Evolutionary conservation across 164 flowering plant species (phyloP).

Genomic region (Santalum album): DNA sequence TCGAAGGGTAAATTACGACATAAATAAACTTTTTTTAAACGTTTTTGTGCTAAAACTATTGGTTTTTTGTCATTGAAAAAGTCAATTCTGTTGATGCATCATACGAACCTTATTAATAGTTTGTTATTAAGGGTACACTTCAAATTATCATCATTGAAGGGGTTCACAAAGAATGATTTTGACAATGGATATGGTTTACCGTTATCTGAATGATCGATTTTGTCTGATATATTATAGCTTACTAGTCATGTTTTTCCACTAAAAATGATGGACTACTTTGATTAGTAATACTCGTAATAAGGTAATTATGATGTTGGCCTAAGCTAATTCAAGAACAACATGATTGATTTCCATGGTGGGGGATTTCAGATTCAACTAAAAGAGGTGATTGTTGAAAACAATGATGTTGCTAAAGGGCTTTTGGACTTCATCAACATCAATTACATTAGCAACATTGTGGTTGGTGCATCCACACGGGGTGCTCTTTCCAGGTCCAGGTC

Average conservation of each 20-base stretch:
- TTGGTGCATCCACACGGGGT: conserved; percentile 60
- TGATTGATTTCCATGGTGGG: neutral
- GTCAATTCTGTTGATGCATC: no score
- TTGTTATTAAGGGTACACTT: neutral
- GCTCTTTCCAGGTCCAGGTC: conserved; percentile 37
- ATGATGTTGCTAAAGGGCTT: conserved; percentile 43
- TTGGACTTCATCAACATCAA: conserved; percentile 35
- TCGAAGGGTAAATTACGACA: conserved; percentile 50
- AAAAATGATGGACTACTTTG: neutral
- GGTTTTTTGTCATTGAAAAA: no score
- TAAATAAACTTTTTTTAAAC: no score
- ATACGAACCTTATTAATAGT: no score
- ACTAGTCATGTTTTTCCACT: no score
- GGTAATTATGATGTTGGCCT: neutral
- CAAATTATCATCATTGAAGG: conserved; percentile 6
- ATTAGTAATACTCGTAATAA: neutral
- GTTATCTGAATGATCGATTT: no score
- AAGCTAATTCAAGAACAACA: neutral
- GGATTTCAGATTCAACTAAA: conserved; percentile 37
- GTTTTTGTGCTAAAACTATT: no score
- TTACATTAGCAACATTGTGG: conserved; percentile 35
- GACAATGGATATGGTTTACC: neutral
- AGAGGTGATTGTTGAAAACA: conserved; percentile 68
- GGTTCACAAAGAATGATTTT: neutral
- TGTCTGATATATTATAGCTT: no score